These are phyloP conservation scores for Cucumis hystrix DNA, from an alignment of 306 rosid genomes.

Conservation along the genomic window DNA sequence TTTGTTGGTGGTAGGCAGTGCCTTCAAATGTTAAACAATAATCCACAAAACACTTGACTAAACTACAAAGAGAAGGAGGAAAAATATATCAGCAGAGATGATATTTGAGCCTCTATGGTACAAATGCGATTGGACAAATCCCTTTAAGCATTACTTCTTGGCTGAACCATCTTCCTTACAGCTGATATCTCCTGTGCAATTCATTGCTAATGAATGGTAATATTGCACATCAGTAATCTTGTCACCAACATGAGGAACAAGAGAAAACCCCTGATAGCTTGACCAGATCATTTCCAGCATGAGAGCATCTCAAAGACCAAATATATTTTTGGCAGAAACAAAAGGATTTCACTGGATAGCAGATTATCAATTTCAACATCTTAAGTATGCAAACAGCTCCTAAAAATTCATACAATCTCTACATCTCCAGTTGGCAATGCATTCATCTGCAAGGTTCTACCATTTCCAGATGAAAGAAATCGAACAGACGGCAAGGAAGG, in stretches of 20 bases:
- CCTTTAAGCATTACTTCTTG: background rate
- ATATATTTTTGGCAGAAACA: background rate
- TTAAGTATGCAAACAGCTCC: background rate
- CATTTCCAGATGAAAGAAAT: constrained; percentile 59
- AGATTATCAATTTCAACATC: background rate
- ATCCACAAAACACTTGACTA: background rate
- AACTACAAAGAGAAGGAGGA: background rate
- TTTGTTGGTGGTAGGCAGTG: background rate
- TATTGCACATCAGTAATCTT: background rate
- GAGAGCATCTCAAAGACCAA: background rate
- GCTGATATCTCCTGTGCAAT: background rate
- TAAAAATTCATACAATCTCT: constrained; percentile 39
- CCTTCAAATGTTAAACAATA: background rate
- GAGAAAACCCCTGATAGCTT: background rate
- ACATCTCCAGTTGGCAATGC: constrained; percentile 51
- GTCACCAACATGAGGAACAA: background rate
- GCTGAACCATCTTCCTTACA: background rate
- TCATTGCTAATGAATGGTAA: background rate
- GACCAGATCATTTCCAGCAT: background rate
- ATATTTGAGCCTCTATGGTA: background rate
- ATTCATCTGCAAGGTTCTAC: constrained; percentile 76
- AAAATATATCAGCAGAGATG: background rate
- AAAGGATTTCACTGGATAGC: background rate
- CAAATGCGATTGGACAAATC: background rate
- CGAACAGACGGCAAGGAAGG: constrained; percentile 70